Percentiles rank a stretch among this genome's conserved stretches.
These are phyloP conservation scores for Capronia americana DNA, from an alignment of 2,329 filamentous ascomycete species.

Conservation along the genomic window DNA sequence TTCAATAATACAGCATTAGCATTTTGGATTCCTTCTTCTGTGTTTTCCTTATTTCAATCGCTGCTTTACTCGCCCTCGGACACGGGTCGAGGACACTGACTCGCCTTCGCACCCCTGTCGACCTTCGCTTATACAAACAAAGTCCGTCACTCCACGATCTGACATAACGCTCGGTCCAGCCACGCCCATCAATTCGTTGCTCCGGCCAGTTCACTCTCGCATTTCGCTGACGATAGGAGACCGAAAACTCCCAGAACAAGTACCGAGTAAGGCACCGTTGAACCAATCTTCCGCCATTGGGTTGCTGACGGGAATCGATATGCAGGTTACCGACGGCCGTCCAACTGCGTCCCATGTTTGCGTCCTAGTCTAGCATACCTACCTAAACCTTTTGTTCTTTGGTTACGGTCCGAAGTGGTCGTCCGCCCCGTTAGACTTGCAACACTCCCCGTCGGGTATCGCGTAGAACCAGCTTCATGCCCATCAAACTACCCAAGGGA, in stretches of 20 bases:
- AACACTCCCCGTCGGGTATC: constrained; percentile 24
- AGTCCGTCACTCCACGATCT: constrained; percentile 7
- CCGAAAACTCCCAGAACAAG: neutral
- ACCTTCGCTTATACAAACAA: constrained; percentile 11
- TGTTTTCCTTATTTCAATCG: neutral
- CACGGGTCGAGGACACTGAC: neutral
- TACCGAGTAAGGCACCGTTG: constrained; percentile 3
- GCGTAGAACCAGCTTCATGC: constrained; percentile 50
- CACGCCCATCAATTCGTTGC: neutral
- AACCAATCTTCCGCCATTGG: constrained; percentile 9
- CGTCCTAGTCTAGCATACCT: constrained; percentile 30
- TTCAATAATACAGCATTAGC: neutral
- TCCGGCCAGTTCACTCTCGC: neutral
- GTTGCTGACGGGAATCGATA: constrained; percentile 27
- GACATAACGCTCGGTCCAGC: constrained; percentile 9
- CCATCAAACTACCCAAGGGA: constrained; percentile 62
- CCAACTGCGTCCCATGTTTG: constrained; percentile 27
- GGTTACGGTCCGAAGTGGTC: constrained; percentile 15
- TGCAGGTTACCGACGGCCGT: constrained; percentile 31
- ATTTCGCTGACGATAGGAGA: neutral
- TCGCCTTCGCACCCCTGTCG: constrained; percentile 2
- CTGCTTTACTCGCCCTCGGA: neutral
- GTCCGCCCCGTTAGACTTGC: constrained; percentile 13
- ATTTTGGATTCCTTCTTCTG: neutral
- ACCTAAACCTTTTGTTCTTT: constrained; percentile 19